Percentiles rank a stretch among this genome's conserved stretches.
These are phyloP conservation scores for Bonia amplexicaulis DNA, from an alignment of 176 grass and related monocot genomes.

Conservation along the genomic window DNA sequence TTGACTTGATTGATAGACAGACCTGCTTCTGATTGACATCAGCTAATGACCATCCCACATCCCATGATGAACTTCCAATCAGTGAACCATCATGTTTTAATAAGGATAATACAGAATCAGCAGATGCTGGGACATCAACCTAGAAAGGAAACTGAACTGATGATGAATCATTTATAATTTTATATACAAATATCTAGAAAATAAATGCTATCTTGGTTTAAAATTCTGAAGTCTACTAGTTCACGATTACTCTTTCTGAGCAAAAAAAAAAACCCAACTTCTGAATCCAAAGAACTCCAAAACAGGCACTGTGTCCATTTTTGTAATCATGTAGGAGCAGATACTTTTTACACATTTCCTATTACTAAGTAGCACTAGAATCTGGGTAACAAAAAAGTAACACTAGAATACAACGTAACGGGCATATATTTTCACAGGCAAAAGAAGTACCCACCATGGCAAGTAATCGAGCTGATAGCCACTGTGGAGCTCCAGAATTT, in stretches of 20 bases:
- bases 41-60: slow-evolving; percentile 72
- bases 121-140: slow-evolving; percentile 73
- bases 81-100: slow-evolving; percentile 44
- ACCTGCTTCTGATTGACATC: slow-evolving; percentile 63
- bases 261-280: neutral
- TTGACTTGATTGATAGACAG: slow-evolving; percentile 6
- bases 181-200: slow-evolving; percentile 3
- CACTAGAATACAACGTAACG: neutral
- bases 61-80: slow-evolving; percentile 60
- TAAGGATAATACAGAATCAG: slow-evolving; percentile 67
- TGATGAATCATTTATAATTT: neutral
- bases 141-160: slow-evolving; percentile 25
- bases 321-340: neutral
- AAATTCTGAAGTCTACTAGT: neutral
- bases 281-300: neutral
- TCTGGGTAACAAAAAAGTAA: neutral
- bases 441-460: slow-evolving; percentile 50
- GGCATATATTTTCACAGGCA: neutral
- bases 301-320: neutral
- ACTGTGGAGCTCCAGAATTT: slow-evolving; percentile 33
- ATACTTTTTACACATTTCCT: neutral
- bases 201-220: neutral
- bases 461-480: slow-evolving; percentile 63
- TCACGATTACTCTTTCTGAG: neutral
- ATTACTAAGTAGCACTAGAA: slow-evolving; percentile 3